Evolutionary conservation across 2,329 filamentous ascomycete species (phyloP).

Genomic region (Botryotinia narcissicola): DNA sequence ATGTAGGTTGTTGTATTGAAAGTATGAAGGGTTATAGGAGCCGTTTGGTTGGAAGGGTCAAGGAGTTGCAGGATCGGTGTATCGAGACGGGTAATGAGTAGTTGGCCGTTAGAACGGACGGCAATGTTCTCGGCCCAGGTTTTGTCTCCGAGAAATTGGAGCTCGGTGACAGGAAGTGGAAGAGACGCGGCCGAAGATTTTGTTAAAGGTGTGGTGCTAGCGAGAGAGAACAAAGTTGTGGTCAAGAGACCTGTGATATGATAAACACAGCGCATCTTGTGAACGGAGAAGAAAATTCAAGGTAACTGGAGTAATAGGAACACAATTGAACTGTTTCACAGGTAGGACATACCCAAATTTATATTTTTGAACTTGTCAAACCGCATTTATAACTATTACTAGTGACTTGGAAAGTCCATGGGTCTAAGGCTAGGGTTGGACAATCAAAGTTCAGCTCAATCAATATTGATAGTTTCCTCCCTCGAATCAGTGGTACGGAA

Average conservation of each 20-base stretch:
- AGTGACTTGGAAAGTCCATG: not conserved
- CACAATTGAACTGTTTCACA: not conserved
- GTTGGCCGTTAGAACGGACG: slow-evolving; percentile 39
- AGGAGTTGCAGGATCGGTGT: slow-evolving; percentile 39
- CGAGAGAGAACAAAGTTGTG: not conserved
- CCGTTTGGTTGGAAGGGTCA: slow-evolving; percentile 30
- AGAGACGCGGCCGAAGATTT: slow-evolving; percentile 6
- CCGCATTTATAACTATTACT: not conserved
- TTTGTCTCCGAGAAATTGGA: slow-evolving; percentile 16
- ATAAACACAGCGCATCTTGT: not conserved
- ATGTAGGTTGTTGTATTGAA: slow-evolving; percentile 33
- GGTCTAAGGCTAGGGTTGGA: not conserved
- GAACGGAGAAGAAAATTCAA: not conserved
- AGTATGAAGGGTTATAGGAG: slow-evolving; percentile 31
- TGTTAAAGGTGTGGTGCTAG: not conserved
- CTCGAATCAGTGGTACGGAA: not conserved
- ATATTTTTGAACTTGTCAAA: not conserved
- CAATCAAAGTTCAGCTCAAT: not conserved
- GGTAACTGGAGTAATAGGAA: not conserved
- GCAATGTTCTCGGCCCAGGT: slow-evolving; percentile 40
- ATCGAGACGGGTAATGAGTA: slow-evolving; percentile 39
- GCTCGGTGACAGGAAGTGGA: slow-evolving; percentile 22
- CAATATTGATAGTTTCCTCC: not conserved
- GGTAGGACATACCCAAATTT: not conserved
- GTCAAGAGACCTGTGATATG: not conserved